A percentile compares a stretch with the other conserved stretches of the same genome.
Conservation (phyloP, 208 protist species). For the Trypanosoma cruzi region DNA sequence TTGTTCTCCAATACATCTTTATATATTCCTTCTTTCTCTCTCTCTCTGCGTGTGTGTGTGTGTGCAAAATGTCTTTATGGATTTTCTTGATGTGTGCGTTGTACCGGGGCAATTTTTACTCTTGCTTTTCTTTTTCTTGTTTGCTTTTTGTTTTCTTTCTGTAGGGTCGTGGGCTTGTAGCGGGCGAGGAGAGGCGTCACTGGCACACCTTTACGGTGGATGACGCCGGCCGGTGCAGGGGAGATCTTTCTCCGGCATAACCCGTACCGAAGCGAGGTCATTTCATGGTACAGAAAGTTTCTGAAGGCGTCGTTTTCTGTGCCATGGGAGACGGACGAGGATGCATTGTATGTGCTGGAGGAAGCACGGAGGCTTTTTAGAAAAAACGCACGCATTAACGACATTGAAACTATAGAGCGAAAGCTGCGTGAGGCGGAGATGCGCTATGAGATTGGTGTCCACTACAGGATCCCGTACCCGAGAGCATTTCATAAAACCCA, state of each 20-base stretch:
- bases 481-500: conserved; percentile 79
- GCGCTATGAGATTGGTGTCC: conserved; percentile 84
- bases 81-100: too few relatives aligned
- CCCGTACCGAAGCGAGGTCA: conserved; percentile 61
- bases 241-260: conserved; percentile 43
- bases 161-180: too few relatives aligned
- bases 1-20: too few relatives aligned
- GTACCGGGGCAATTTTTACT: too few relatives aligned
- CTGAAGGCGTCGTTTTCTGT: conserved; percentile 81
- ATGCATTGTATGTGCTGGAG: conserved; percentile 86
- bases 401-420: conserved; percentile 58
- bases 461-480: conserved; percentile 90
- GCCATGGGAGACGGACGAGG: conserved; percentile 80
- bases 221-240: conserved; percentile 14
- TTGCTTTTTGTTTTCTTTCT: conserved; percentile 13
- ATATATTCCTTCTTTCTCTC: too few relatives aligned
- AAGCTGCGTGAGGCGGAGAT: conserved; percentile 92
- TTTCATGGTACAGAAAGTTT: conserved; percentile 87
- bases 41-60: too few relatives aligned
- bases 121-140: conserved; percentile 14
- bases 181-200: not conserved
- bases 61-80: too few relatives aligned
- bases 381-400: conserved; percentile 59
- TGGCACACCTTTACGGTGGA: not conserved
- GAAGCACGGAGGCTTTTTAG: conserved; percentile 81